A percentile compares a stretch with the other conserved stretches of the same genome.
phyloP scores from a whole-genome alignment of 1,284 basidiomycete genomes.

The Anthracocystis setariae region DNA sequence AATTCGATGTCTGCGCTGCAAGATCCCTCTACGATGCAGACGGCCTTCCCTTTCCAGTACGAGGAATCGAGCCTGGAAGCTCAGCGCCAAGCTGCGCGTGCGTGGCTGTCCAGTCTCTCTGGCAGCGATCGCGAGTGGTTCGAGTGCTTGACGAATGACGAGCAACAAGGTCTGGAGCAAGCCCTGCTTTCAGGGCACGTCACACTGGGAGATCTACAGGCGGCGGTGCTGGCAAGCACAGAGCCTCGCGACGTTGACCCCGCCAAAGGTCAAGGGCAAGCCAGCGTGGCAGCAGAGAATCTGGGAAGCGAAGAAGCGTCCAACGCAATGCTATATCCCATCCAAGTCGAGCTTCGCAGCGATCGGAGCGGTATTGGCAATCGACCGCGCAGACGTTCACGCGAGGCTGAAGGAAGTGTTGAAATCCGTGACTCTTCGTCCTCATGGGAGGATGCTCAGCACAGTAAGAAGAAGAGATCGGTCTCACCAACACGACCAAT shows the following conservation, averaged over 20 bases:
- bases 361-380: constrained; percentile 16
- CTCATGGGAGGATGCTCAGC: neutral
- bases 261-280: neutral
- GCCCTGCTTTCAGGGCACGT: constrained; percentile 19
- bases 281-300: neutral
- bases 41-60: constrained; percentile 11
- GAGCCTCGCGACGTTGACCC: too few relatives aligned
- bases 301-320: constrained; percentile 2
- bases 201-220: constrained; percentile 16
- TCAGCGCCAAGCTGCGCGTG: constrained; percentile 7
- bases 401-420: constrained; percentile 17
- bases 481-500: neutral
- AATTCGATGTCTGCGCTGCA: neutral
- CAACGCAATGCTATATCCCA: constrained; percentile 18
- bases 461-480: constrained; percentile 7
- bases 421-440: constrained; percentile 16
- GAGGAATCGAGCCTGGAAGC: neutral
- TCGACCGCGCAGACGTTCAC: constrained; percentile 12
- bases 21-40: neutral
- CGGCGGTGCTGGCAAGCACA: constrained; percentile 1
- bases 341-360: constrained; percentile 23
- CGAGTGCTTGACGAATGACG: constrained; percentile 5
- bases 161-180: constrained; percentile 13
- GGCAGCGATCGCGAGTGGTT: constrained; percentile 18
- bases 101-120: constrained; percentile 13